Evolutionary conservation across 768 basidiomycete genomes (phyloP), one percentile per base, ranked within the genome.

Genomic region (Trametes cinnabarina): DNA sequence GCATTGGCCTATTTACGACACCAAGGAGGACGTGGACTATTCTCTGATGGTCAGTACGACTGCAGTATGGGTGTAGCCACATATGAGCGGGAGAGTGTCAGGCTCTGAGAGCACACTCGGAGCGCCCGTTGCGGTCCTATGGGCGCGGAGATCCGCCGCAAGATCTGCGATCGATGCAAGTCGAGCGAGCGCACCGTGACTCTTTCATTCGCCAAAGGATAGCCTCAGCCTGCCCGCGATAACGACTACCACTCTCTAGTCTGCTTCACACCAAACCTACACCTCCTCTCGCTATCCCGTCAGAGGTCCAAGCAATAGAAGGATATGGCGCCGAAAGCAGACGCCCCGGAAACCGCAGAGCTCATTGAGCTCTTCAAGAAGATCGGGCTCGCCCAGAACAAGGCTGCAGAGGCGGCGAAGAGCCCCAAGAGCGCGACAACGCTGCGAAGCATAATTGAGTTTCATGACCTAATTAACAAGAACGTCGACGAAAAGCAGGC

Each of bases 321-420:
- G 19, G 50, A 15, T 4, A 66, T 66, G 65, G 57, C 67, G 32
- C 64, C 68, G 3, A 68, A 69, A 54, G 59, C 63, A 40, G 63
- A 61, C 26, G 39, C 59, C 9, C 50, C 79, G 4, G 76, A 75
- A 22, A 73, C 75, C 35, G 68, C 70, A 14, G 71, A 74, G 26
- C 73, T 81, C 52, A 68, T 81, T 57, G 66, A 72, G 28, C 76
- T 88, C 35, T 94, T 95, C 77, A 82, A 85, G 69, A 81, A 85
- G 35, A 86, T 94, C 55, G 92, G 91, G 23, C 76, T 97, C 42
- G 77, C 86, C 40, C 79, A 84, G 58, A 74, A 87, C 51, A 92
- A 93, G 70, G 90, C 94, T 1, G 79, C 81, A 10, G 93, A 97
- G 66, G 88, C 90, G 4, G 84, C 86, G 34, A 91, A 93, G 69